Base-by-base conservation (phyloP, 805 yeast genomes). In the Metschnikowia lachancei region DNA sequence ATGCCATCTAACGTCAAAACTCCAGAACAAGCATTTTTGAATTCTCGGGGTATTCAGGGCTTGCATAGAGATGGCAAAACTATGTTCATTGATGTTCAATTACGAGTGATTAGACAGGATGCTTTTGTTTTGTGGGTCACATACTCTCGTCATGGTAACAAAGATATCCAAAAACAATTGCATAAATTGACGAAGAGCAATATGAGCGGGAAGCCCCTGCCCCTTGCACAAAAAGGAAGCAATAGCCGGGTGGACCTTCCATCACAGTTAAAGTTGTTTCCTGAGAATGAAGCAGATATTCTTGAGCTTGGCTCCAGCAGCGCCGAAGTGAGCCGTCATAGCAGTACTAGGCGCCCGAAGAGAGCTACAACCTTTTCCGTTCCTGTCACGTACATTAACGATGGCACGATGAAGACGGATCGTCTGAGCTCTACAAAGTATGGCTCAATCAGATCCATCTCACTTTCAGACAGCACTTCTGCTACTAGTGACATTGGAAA, bases 101-200 rank as follows among this genome's bases (percentile, higher is more conserved):
- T 92, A 41, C 74, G 97, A 47, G 87, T 87, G 2, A 71, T 87
- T 26, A 75, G 79, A 17, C 58, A 70, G 12, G 81, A 78, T 16
- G 72, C 82, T 7, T 75, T 77, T 43, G 81, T 87, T 3, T 64
- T 91, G 17, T 92, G 97, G 97, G 76, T 92, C 10, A 88, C 96
- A 0, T 90, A 87, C 61, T 83, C 92, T 1, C 80, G 92, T 56
- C 64, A 51, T 42, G 51, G 61, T 45, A 57, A 49, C 51, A 50
- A 55, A 20, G 58, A 53, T 43, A 53, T 64, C 18, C 41, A 62
- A 10, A 58, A 56, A 19, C 67, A 64, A 32, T 50, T 67, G 32
- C 58, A 57, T 39, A 61, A 60, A 37, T 49, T 65, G 40, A 46
- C 54, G 4, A 41, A 20, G n/a, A 38, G 43, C 9, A 40, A 39